Evolutionary conservation across 2,329 filamentous ascomycete genomes (phyloP).

Genomic region (Chaetoscypha palmicola): DNA sequence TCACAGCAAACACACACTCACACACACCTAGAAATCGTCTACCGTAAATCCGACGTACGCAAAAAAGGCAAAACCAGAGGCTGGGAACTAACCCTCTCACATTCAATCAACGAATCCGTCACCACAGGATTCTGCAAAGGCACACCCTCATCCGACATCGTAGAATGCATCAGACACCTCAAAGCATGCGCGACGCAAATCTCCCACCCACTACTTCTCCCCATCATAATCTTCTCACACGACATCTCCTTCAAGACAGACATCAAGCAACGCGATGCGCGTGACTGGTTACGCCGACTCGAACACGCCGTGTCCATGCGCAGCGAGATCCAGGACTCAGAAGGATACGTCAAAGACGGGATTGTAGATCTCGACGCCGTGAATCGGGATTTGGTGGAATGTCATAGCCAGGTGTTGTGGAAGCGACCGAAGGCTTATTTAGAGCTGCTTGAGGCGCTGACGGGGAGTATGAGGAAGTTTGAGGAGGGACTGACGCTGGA

Average conservation of each 20-base stretch:
- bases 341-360: conserved; percentile 49
- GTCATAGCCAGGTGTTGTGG: conserved; percentile 55
- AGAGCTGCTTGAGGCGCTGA: conserved; percentile 45
- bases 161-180: conserved; percentile 43
- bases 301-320: conserved; percentile 56
- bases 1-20: neutral
- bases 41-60: conserved; percentile 57
- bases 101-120: conserved; percentile 46
- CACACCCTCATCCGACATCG: conserved; percentile 49
- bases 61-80: conserved; percentile 58
- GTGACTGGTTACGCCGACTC: conserved; percentile 53
- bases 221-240: conserved; percentile 51
- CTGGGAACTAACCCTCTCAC: conserved; percentile 57
- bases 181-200: conserved; percentile 42
- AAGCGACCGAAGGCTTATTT: conserved; percentile 55
- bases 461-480: conserved; percentile 37
- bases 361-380: conserved; percentile 52
- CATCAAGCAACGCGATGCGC: conserved; percentile 54
- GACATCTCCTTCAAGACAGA: conserved; percentile 51
- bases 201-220: conserved; percentile 52
- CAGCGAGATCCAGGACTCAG: conserved; percentile 23
- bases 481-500: conserved; percentile 10
- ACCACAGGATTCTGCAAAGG: conserved; percentile 58
- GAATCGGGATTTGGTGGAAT: conserved; percentile 56
- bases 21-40: neutral